A percentile compares a stretch with the other conserved stretches of the same genome.
Conservation (phyloP, 805 yeast species). For the Spathaspora girioi region DNA sequence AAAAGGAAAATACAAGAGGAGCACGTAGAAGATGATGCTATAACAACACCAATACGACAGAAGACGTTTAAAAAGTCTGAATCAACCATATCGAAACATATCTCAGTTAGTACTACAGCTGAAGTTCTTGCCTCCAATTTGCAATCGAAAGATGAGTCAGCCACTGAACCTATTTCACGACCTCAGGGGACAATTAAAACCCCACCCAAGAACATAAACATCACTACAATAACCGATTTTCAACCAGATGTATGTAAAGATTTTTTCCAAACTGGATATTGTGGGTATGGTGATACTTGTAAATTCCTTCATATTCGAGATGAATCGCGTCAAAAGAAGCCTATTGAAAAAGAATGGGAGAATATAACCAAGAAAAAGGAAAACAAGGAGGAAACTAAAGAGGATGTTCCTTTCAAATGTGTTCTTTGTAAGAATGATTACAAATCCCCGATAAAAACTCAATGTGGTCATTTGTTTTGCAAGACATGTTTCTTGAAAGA, state of each 20-base stretch:
- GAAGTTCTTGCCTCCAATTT: neutral
- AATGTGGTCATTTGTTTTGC: slow-evolving; percentile 65
- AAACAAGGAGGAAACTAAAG: slow-evolving; percentile 6
- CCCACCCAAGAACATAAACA: slow-evolving; percentile 37
- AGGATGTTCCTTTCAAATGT: slow-evolving; percentile 54
- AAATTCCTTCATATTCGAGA: slow-evolving; percentile 90
- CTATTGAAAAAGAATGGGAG: slow-evolving; percentile 70
- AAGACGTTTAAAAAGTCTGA: neutral
- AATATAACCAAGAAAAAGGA: slow-evolving; percentile 19
- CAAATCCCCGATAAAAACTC: slow-evolving; percentile 52
- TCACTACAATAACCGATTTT: slow-evolving; percentile 74
- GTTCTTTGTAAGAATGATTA: slow-evolving; percentile 57
- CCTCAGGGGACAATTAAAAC: neutral
- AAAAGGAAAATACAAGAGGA: slow-evolving; percentile 1
- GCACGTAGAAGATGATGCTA: neutral
- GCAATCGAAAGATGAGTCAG: neutral
- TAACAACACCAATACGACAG: neutral
- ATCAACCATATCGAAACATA: neutral
- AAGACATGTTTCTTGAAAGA: slow-evolving; percentile 53
- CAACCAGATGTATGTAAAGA: slow-evolving; percentile 96
- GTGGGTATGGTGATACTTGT: slow-evolving; percentile 97
- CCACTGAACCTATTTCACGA: neutral
- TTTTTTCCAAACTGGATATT: slow-evolving; percentile 83
- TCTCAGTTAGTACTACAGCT: neutral
- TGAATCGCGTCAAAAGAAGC: slow-evolving; percentile 71